Base-by-base conservation (phyloP, 192 early-diverging fungal genomes). In the Chytriomyces sp. region DNA sequence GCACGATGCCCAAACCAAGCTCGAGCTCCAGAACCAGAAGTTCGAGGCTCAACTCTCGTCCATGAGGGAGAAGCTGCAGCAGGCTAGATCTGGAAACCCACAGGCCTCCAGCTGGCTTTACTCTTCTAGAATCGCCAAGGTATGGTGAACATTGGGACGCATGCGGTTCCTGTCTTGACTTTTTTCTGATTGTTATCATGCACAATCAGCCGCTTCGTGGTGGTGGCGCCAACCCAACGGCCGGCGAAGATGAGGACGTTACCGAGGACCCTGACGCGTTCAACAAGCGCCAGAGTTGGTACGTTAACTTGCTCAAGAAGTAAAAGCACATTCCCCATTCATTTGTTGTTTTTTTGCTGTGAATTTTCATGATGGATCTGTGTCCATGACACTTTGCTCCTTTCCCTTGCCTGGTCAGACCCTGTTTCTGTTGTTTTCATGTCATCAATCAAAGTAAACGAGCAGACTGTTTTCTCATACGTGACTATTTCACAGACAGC, bases 41-140 rank as follows among this genome's bases (percentile, higher is more conserved):
- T 94, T 92, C 73, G 92, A 94, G 75, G 88, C 90, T n/a, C 91
- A 94, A 72, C 70, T 94, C 22, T 81, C 89, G 59, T 83, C 88
- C 34, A 85, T 93, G 61, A 77, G 92, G 39, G 91, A 94, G 75
- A 85, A 90, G 61, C 82, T 94, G 38, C 91, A 93, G 75, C 89
- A 93, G 76, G 92, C 92, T 63, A 80, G 89, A 88, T 81, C 77
- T 28, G 59, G 53, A 41, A 73, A 66, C 71, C 58, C 54, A 52
- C 75, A 63, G 67, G 60, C 68, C 55, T 67, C 56, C 64, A 75
- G 75, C 75, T 86, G 85, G 85, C 44, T 86, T 34, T 76, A 81
- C 73, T 92, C 90, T 59, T 89, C 89, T 64, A 78, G 90, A 39
- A 93, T 98, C 57, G 93, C 94, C 65, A 96, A 96, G 68, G 68